A percentile compares a stretch with the other conserved stretches of the same genome.
These are phyloP conservation scores for Sanghuangporus sanghuang DNA, from an alignment of 1,284 basidiomycete genomes.

Conservation along the genomic window DNA sequence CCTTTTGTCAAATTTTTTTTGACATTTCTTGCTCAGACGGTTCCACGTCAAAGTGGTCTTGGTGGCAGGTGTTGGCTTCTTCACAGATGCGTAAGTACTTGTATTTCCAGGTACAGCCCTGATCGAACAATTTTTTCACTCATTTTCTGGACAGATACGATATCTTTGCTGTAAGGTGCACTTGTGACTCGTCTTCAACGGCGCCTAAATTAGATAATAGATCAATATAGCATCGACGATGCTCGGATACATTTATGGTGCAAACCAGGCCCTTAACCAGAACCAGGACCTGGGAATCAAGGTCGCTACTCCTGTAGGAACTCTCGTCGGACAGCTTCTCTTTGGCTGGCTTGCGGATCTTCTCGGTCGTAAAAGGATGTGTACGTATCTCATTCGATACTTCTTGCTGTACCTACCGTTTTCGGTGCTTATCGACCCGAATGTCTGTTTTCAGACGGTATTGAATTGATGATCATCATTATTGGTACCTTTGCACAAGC, in stretches of 20 bases:
- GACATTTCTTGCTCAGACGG: conserved; percentile 22
- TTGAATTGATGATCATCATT: conserved; percentile 55
- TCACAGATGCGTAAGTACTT: conserved; percentile 66
- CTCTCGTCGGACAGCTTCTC: conserved; percentile 49
- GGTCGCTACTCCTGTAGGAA: conserved; percentile 50
- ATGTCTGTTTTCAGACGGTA: conserved; percentile 43
- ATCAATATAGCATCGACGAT: conserved; percentile 55
- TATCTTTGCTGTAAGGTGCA: conserved; percentile 32
- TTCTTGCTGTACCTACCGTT: not conserved
- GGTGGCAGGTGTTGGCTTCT: conserved; percentile 78
- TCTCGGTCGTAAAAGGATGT: conserved; percentile 69
- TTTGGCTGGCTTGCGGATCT: conserved; percentile 72
- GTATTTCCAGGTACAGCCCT: conserved; percentile 21
- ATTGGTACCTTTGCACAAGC: conserved; percentile 44
- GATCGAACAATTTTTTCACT: not conserved
- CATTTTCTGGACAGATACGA: conserved; percentile 30
- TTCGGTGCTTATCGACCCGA: not conserved
- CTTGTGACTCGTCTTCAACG: not conserved
- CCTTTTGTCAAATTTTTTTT: not conserved
- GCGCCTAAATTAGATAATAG: conserved; percentile 15
- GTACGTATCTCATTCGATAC: conserved; percentile 33
- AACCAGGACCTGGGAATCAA: conserved; percentile 66
- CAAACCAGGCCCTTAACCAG: conserved; percentile 31
- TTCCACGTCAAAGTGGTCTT: conserved; percentile 66
- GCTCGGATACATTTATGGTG: conserved; percentile 52